Percentiles rank a stretch among this genome's conserved stretches.
These are phyloP conservation scores for Sporobolomyces roseus DNA, from an alignment of 768 basidiomycete species.

Conservation along the genomic window DNA sequence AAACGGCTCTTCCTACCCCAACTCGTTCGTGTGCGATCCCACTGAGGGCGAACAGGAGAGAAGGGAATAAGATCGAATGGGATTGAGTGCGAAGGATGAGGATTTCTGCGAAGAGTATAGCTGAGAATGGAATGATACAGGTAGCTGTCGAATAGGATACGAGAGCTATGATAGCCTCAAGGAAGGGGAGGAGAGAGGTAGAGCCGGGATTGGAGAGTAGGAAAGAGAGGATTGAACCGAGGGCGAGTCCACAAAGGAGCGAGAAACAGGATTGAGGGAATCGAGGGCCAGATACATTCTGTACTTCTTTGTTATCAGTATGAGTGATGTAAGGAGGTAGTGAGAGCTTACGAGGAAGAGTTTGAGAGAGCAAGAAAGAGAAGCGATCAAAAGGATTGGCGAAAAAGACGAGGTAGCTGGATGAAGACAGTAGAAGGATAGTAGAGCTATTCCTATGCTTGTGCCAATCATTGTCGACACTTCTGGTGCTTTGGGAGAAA, in stretches of 20 bases:
- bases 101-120: neutral
- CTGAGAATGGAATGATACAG: neutral
- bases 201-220: neutral
- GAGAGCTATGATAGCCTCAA: neutral
- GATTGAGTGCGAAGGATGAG: neutral
- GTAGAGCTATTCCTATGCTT: neutral
- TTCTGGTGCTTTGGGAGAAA: neutral
- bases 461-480: neutral
- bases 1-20: neutral
- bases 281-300: neutral
- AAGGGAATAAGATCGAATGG: neutral
- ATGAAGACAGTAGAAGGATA: neutral
- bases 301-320: neutral
- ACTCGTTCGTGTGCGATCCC: constrained; percentile 8
- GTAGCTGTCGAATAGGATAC: neutral
- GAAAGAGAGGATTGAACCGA: neutral
- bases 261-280: neutral
- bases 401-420: neutral
- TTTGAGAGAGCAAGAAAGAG: neutral
- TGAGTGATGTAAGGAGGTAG: neutral
- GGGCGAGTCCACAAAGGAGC: neutral
- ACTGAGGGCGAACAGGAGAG: neutral
- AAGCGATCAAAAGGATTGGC: neutral
- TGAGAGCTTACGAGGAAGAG: neutral
- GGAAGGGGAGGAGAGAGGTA: neutral